These are phyloP conservation scores for Proliferodiscus dingleyae DNA, from an alignment of 2,329 filamentous ascomycete species.

Conservation along the genomic window DNA sequence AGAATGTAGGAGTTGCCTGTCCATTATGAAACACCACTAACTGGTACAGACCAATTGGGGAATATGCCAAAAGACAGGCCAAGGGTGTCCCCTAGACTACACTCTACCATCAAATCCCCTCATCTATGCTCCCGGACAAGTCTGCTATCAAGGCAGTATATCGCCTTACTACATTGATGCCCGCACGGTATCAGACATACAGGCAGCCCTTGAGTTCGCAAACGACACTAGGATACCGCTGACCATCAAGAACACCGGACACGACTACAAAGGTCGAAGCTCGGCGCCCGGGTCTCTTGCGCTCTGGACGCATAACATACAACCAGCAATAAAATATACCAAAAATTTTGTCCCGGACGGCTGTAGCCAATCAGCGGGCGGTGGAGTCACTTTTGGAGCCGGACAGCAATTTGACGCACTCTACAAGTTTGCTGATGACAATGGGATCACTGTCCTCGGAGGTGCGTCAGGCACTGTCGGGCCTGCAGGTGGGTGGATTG, in stretches of 20 bases:
- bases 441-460: slow-evolving; percentile 46
- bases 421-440: slow-evolving; percentile 39
- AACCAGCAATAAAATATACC: slow-evolving; percentile 33
- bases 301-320: slow-evolving; percentile 47
- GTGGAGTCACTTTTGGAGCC: slow-evolving; percentile 46
- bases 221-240: slow-evolving; percentile 36
- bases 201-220: slow-evolving; percentile 39
- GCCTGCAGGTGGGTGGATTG: slow-evolving; percentile 52
- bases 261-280: not conserved
- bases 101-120: not conserved
- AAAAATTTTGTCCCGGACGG: slow-evolving; percentile 36
- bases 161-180: slow-evolving; percentile 17
- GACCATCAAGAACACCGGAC: slow-evolving; percentile 29
- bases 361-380: slow-evolving; percentile 36
- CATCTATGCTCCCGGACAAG: not conserved
- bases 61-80: not conserved
- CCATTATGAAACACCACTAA: not conserved
- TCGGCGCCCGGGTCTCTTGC: slow-evolving; percentile 42
- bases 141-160: slow-evolving; percentile 16
- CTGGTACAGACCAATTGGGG: not conserved
- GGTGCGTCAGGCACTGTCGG: slow-evolving; percentile 51
- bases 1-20: not conserved
- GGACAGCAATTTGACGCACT: slow-evolving; percentile 46
- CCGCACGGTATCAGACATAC: slow-evolving; percentile 37
- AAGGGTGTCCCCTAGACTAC: not conserved